Evolutionary conservation across 305 asterid genomes (phyloP), one percentile per base, ranked within the genome.

Genomic region (Fraxinus paxiana): DNA sequence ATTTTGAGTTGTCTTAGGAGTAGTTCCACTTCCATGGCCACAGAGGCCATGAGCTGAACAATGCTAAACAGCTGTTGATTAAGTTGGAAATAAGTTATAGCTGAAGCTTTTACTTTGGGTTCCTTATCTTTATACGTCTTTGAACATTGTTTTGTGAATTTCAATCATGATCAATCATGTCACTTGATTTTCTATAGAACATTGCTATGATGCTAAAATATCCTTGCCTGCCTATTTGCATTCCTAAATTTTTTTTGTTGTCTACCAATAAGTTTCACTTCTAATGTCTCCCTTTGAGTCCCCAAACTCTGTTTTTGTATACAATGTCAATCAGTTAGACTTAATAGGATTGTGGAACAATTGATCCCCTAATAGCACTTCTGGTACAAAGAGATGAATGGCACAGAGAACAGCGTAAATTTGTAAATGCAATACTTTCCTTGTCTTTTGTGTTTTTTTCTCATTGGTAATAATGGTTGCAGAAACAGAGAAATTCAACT

Each of bases 331-430:
- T 48, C 63, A 51, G 10, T 51, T 17, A n/a, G 81, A 73, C 59
- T 54, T 17, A 80, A 80, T 81, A 94, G 98, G 99, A 51, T 5
- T 17, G 24, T 94, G 78, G 99, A 96, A 91, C 97, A 78, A 90
- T 13, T 13, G 56, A 51, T n/a, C 24, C 8, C 22, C 63, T 51
- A 22, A 51, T 51, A 51, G 24, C 63, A 17, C 63, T 54, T 54
- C 24, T 54, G 26, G 10, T 54, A 54, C 63, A 1, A 1, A 54
- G 67, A 18, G 28, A 56, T 18, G 28, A 3, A 18, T 20, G 30
- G 30, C 28, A 56, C 69, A 56, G 4, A 56, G 5, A 56, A 56
- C 69, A 56, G 4, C 2, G 69, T 18, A 56, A 56, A 56, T 56
- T 6, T 56, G 28, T 20, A 20, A 56, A 56, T 56, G 30, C 69